Conservation (phyloP, 106 monocot species). For the Platanthera zijinensis region DNA sequence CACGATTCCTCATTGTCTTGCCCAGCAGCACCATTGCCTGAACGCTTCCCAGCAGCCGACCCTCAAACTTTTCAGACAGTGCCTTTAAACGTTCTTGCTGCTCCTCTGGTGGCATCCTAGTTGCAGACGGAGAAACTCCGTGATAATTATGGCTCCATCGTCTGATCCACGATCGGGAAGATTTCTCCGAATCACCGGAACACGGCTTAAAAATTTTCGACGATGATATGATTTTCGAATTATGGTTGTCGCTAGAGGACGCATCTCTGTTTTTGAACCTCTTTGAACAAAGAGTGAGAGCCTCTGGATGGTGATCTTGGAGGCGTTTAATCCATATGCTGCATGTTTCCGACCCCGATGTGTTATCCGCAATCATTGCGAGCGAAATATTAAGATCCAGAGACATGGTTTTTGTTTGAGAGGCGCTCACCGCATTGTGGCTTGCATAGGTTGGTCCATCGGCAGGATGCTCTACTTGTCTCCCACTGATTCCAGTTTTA, state of each 20-base stretch:
- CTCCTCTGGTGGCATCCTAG: neutral
- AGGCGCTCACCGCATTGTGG: conserved; percentile 8
- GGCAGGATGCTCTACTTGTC: neutral
- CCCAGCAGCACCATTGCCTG: conserved; percentile 83
- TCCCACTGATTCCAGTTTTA: neutral
- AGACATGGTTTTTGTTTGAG: conserved; percentile 24
- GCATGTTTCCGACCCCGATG: conserved; percentile 15
- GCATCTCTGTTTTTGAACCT: conserved; percentile 21
- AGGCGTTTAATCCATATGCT: conserved; percentile 60
- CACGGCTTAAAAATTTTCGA: conserved; percentile 4
- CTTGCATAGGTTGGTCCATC: neutral
- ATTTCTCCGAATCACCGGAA: conserved; percentile 15
- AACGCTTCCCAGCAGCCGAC: conserved; percentile 52
- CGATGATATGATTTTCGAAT: neutral
- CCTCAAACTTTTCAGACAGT: conserved; percentile 23
- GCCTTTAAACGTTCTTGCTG: conserved; percentile 13
- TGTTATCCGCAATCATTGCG: neutral
- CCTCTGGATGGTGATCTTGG: conserved; percentile 10
- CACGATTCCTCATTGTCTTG: conserved; percentile 37
- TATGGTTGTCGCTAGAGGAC: conserved; percentile 21
- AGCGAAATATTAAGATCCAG: conserved; percentile 8
- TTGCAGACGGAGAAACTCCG: neutral
- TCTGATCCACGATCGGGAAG: conserved; percentile 33
- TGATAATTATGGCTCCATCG: conserved; percentile 45
- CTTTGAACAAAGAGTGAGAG: conserved; percentile 9